phyloP scores from a whole-genome alignment of 2,329 filamentous ascomycete species.

The Fusarium begoniae region DNA sequence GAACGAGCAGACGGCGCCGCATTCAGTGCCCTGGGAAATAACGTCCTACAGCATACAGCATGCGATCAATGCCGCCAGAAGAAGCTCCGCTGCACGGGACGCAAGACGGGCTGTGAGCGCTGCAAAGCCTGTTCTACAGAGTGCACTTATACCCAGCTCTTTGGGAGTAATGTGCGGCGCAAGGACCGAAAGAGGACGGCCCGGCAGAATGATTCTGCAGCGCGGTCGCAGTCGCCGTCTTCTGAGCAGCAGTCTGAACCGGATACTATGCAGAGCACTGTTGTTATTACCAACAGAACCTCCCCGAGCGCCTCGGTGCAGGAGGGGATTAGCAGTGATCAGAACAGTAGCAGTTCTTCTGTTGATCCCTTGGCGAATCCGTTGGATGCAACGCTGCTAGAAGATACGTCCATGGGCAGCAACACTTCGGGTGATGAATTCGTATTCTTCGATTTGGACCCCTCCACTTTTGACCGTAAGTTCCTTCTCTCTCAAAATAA shows the following conservation, averaged over 20 bases:
- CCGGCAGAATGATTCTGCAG: neutral
- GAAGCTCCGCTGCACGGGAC: neutral
- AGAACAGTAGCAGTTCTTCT: neutral
- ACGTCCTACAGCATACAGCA: neutral
- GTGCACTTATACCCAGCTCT: neutral
- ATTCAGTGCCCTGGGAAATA: neutral
- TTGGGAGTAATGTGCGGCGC: neutral
- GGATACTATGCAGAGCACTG: neutral
- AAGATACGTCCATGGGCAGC: neutral
- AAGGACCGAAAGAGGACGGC: neutral
- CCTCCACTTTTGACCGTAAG: neutral
- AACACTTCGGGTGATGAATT: neutral
- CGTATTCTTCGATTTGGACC: neutral
- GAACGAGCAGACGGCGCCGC: neutral
- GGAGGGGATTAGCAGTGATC: accelerated
- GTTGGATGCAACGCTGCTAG: neutral
- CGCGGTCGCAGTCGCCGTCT: neutral
- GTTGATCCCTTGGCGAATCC: neutral
- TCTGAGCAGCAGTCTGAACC: neutral
- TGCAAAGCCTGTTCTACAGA: neutral
- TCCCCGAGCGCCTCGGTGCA: neutral
- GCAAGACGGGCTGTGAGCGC: neutral
- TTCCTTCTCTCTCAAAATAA: too few relatives aligned
- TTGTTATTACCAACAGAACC: too few relatives aligned
- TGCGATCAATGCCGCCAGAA: neutral